A percentile compares a stretch with the other conserved stretches of the same genome.
phyloP scores from a whole-genome alignment of 129 eudicot species.

The Centrapalus pauciflorus region DNA sequence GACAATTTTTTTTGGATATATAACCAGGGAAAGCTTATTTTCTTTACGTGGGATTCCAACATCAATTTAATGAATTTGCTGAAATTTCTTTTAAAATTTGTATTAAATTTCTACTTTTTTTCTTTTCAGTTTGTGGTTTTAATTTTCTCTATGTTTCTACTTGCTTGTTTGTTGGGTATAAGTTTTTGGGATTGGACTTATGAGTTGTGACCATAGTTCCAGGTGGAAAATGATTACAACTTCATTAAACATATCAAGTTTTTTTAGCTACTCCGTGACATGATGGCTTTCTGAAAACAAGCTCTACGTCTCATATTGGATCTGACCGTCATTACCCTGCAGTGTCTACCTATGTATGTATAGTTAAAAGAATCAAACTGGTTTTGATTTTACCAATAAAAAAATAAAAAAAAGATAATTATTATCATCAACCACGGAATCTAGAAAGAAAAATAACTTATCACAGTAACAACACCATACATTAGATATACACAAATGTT shows the following conservation, averaged over 20 bases:
- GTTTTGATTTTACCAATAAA: not conserved
- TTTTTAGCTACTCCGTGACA: slow-evolving; percentile 84
- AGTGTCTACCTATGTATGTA: slow-evolving; percentile 26
- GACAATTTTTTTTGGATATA: no score
- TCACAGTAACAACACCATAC: not conserved
- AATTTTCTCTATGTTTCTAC: not conserved
- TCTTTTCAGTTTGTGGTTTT: not conserved
- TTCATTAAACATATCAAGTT: slow-evolving; percentile 8
- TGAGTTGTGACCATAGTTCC: slow-evolving; percentile 1
- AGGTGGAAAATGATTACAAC: slow-evolving; percentile 7
- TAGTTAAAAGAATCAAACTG: not conserved
- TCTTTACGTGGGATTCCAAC: not conserved
- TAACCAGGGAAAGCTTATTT: no score
- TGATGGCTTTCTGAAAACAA: slow-evolving; percentile 98
- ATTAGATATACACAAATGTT: not conserved
- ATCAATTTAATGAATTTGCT: not conserved
- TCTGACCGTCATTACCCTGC: slow-evolving; percentile 87
- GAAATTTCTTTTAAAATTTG: not conserved
- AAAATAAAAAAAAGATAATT: slow-evolving; percentile 6
- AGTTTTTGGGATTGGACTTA: not conserved
- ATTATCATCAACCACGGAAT: not conserved
- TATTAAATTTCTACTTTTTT: not conserved
- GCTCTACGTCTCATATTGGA: slow-evolving; percentile 93
- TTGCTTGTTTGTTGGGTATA: slow-evolving; percentile 14
- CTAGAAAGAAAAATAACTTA: not conserved